Conservation (phyloP, 257 asterid genomes). For the Fraxinus americana region DNA sequence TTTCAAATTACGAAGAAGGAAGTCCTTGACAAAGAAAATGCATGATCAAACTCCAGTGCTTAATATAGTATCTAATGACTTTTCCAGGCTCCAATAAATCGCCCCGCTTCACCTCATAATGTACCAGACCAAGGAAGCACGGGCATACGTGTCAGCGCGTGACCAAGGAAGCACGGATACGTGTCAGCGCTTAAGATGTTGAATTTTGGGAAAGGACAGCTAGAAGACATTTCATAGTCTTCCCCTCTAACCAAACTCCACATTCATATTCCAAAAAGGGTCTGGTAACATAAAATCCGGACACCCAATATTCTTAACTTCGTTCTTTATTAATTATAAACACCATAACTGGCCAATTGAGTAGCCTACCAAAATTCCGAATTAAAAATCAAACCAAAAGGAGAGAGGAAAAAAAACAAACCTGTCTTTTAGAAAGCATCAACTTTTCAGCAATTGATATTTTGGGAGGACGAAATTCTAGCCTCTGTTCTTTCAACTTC, state of each 20-base stretch:
- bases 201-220: no score
- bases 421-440: conserved; percentile 74
- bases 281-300: not conserved
- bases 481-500: conserved; percentile 67
- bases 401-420: conserved; percentile 34
- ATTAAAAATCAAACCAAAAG: not conserved
- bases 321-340: not conserved
- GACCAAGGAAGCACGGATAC: not conserved
- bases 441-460: conserved; percentile 80
- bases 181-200: not conserved
- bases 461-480: conserved; percentile 75
- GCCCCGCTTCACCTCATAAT: not conserved
- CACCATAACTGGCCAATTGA: not conserved
- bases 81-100: not conserved
- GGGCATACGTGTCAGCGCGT: not conserved
- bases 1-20: not conserved
- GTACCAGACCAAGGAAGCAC: not conserved
- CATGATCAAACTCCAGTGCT: not conserved
- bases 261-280: conserved; percentile 18
- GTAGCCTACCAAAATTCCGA: not conserved
- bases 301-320: conserved; percentile 3
- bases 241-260: conserved; percentile 17
- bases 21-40: not conserved
- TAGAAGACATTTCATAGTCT: not conserved
- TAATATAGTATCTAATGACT: not conserved